Conservation (phyloP, 2,329 filamentous ascomycete genomes). For the Fusarium tricinctum region DNA sequence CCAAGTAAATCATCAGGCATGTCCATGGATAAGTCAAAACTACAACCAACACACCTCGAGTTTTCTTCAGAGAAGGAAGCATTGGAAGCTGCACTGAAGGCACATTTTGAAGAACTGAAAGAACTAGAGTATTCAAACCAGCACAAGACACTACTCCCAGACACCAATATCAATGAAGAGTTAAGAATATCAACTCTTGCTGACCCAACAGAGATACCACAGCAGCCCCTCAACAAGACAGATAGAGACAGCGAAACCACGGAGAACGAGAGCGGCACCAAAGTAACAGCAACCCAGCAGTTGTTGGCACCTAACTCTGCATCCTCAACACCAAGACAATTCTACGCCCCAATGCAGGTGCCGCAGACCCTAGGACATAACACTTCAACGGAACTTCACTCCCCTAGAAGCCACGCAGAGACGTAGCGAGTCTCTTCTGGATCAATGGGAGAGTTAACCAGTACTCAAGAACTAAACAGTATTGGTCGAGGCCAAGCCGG, state of each 20-base stretch:
- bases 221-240: neutral
- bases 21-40: neutral
- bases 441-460: neutral
- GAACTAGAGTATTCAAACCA: conserved; percentile 23
- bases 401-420: conserved; percentile 20
- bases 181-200: neutral
- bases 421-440: conserved; percentile 41
- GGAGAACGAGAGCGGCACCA: neutral
- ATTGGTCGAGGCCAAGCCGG: neutral
- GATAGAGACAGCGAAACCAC: conserved; percentile 2
- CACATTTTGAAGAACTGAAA: conserved; percentile 35
- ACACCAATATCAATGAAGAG: neutral
- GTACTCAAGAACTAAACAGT: neutral
- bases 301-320: conserved; percentile 21
- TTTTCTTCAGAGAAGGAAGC: conserved; percentile 36
- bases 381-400: neutral
- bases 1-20: neutral
- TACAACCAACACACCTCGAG: conserved; percentile 9
- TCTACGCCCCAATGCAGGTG: conserved; percentile 46
- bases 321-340: conserved; percentile 43
- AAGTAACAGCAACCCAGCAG: neutral
- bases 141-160: neutral
- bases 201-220: neutral
- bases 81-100: conserved; percentile 37
- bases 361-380: conserved; percentile 16